Conservation (phyloP, 1,139 yeast genomes). For the Yamadazyma mexicana region DNA sequence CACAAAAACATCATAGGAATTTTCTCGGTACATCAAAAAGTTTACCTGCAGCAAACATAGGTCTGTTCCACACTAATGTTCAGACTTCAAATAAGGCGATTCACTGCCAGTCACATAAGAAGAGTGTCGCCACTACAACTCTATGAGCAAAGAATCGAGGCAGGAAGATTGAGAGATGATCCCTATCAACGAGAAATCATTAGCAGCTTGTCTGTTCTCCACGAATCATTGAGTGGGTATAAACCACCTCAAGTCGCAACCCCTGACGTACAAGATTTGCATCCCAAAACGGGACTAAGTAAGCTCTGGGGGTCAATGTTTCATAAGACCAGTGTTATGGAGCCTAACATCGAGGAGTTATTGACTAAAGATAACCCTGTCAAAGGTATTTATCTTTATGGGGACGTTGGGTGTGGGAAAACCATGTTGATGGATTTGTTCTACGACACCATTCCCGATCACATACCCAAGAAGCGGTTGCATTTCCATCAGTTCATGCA, state of each 20-base stretch:
- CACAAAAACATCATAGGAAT: too few relatives aligned
- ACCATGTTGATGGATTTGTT: slow-evolving; percentile 98
- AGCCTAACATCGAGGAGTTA: slow-evolving; percentile 14
- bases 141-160: slow-evolving; percentile 55
- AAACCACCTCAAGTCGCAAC: slow-evolving; percentile 53
- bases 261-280: slow-evolving; percentile 49
- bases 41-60: too few relatives aligned
- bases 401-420: slow-evolving; percentile 98
- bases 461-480: slow-evolving; percentile 72
- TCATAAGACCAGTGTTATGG: slow-evolving; percentile 9
- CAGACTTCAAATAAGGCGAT: slow-evolving; percentile 2
- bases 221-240: slow-evolving; percentile 47
- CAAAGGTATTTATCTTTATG: slow-evolving; percentile 88
- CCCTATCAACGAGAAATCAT: slow-evolving; percentile 68
- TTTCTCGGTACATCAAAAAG: too few relatives aligned
- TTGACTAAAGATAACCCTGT: slow-evolving; percentile 30
- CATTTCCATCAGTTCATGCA: slow-evolving; percentile 99
- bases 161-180: slow-evolving; percentile 60
- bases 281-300: slow-evolving; percentile 48
- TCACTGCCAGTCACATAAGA: slow-evolving; percentile 1
- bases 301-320: slow-evolving; percentile 21
- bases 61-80: background rate
- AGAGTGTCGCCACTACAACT: slow-evolving; percentile 52
- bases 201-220: slow-evolving; percentile 52
- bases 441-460: slow-evolving; percentile 75